These are phyloP conservation scores for Saraca asoca DNA, from an alignment of 331 rosid genomes.

Conservation along the genomic window DNA sequence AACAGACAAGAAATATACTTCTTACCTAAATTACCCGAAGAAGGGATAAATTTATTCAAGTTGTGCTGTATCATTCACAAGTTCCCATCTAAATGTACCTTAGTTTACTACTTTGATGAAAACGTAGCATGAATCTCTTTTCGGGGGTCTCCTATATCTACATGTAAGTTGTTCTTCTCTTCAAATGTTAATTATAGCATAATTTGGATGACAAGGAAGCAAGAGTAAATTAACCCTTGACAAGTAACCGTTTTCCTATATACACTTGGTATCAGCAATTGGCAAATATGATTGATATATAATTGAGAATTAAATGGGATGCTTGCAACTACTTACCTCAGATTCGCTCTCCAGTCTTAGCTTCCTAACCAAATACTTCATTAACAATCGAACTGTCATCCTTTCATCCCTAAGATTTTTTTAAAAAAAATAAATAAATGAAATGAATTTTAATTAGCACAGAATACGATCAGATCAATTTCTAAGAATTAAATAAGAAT, in stretches of 20 bases:
- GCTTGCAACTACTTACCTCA: slow-evolving; percentile 52
- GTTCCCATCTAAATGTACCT: too few relatives aligned
- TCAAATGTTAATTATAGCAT: too few relatives aligned
- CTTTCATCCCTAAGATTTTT: slow-evolving; percentile 70
- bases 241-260: too few relatives aligned
- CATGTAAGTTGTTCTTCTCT: too few relatives aligned
- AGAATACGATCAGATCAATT: too few relatives aligned
- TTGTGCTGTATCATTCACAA: slow-evolving; percentile 60
- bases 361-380: slow-evolving; percentile 85
- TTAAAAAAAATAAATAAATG: too few relatives aligned
- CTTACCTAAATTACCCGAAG: slow-evolving; percentile 49
- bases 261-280: too few relatives aligned
- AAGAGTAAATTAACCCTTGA: too few relatives aligned
- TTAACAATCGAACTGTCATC: slow-evolving; percentile 87
- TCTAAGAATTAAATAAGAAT: too few relatives aligned
- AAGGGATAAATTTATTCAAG: slow-evolving; percentile 43
- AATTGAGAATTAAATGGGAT: slow-evolving; percentile 25
- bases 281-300: background rate
- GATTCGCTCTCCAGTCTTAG: slow-evolving; percentile 85
- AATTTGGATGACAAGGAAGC: too few relatives aligned
- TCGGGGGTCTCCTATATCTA: too few relatives aligned
- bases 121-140: slow-evolving; percentile 28
- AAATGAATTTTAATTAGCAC: too few relatives aligned
- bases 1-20: slow-evolving; percentile 50
- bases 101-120: slow-evolving; percentile 38